Evolutionary conservation across 768 basidiomycete species (phyloP).

Genomic region (Lentinula raphanica): DNA sequence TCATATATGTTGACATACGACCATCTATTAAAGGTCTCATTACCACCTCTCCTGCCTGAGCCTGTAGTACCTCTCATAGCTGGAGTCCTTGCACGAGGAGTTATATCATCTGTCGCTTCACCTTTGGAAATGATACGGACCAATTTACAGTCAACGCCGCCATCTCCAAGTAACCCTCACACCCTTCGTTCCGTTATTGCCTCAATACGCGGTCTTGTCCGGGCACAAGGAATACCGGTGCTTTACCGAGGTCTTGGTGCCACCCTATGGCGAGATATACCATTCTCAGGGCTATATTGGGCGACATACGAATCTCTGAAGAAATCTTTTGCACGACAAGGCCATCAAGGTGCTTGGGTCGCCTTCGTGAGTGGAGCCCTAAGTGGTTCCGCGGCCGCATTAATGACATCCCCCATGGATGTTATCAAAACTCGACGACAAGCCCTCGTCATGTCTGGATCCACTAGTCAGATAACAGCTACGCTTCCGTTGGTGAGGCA

Average conservation of each 20-base stretch:
- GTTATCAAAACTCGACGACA: slow-evolving; percentile 94
- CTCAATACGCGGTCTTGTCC: slow-evolving; percentile 56
- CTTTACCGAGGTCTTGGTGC: slow-evolving; percentile 91
- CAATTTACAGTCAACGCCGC: slow-evolving; percentile 85
- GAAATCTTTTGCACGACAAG: slow-evolving; percentile 46
- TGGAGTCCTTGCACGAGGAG: slow-evolving; percentile 76
- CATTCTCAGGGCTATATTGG: slow-evolving; percentile 97
- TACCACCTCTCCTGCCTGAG: slow-evolving; percentile 57
- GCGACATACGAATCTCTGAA: slow-evolving; percentile 89
- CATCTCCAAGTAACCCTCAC: slow-evolving; percentile 62
- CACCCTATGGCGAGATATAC: slow-evolving; percentile 95
- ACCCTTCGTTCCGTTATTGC: slow-evolving; percentile 71
- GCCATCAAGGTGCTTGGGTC: slow-evolving; percentile 54
- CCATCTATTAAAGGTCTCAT: slow-evolving; percentile 60
- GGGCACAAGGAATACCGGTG: slow-evolving; percentile 56
- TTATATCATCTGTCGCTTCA: slow-evolving; percentile 73
- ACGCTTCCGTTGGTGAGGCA: slow-evolving; percentile 55
- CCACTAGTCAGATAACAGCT: slow-evolving; percentile 29
- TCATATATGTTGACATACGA: slow-evolving; percentile 97
- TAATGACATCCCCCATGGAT: slow-evolving; percentile 93
- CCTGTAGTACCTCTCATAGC: slow-evolving; percentile 68
- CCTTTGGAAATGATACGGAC: slow-evolving; percentile 93
- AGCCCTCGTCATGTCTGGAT: slow-evolving; percentile 64
- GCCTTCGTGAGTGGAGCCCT: slow-evolving; percentile 89
- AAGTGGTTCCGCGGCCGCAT: slow-evolving; percentile 81